Evolutionary conservation across 2,329 filamentous ascomycete genomes (phyloP), one percentile per base, ranked within the genome.

Genomic region (Microcera coccophila): DNA sequence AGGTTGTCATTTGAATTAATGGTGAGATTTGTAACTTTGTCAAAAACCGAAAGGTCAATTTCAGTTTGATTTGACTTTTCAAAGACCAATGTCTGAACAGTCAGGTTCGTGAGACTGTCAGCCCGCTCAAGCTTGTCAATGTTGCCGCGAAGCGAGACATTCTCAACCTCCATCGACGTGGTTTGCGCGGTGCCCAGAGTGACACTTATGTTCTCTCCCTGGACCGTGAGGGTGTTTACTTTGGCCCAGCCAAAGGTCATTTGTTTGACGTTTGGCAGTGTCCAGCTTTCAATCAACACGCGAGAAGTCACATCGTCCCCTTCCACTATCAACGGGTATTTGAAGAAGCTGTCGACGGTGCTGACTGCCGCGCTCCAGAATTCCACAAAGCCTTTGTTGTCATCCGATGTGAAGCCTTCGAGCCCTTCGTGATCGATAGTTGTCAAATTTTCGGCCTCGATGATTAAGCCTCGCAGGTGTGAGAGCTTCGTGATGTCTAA

Each of bases 341-440:
- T 48, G 41, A 44, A 52, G 40, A 47, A 52, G 40, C 47, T 52
- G 38, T 52, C 47, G n/a, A 52, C 29, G 3, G 42, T 43, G 12
- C 34, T 31, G 16, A 50, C 33, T 5, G 31, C 40, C 3, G 41
- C 37, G 2, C 18, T 36, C 28, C n/a, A 35, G 15, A 52, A 45
- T 4, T 21, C 8, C 19, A 52, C 21, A 20, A 16, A 9, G 11
- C 34, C 42, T 5, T 42, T 32, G 16, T 33, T 41, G 16, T 39
- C 38, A 10, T 35, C 35, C 2, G 32, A 39, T 2, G 49, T 46
- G 34, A 52, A 52, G 10, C 44, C 44, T n/a, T 46, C 21, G 4
- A 52, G 38, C 3, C 42, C 47, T 12, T 45, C 45, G 4, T 52
- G 49, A 4, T 39, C 19, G 0, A 52, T 14, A 2, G 20, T 50